Conservation (phyloP, 176 grass and related monocot species). For the Saccharum officinarum region DNA sequence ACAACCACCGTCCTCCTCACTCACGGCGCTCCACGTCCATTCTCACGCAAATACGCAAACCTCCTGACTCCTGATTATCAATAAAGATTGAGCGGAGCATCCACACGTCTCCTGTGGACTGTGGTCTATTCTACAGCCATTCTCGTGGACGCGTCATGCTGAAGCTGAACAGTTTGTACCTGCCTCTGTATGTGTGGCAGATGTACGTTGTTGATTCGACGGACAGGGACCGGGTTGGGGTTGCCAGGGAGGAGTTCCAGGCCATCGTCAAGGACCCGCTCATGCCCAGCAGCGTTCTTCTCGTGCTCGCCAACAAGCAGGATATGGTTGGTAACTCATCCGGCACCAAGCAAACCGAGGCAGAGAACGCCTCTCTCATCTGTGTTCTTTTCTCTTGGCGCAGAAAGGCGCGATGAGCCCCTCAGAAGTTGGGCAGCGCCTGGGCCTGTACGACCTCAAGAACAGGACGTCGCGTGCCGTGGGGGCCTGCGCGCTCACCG, state of each 20-base stretch:
- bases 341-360: background rate
- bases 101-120: background rate
- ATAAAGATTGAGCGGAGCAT: background rate
- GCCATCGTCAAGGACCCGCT: slow-evolving; percentile 32
- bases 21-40: background rate
- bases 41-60: background rate
- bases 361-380: background rate
- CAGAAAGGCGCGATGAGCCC: slow-evolving; percentile 32
- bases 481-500: slow-evolving; percentile 31
- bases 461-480: slow-evolving; percentile 22
- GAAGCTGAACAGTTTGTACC: background rate
- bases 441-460: slow-evolving; percentile 24
- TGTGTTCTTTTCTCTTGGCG: background rate
- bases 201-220: slow-evolving; percentile 40
- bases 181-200: background rate
- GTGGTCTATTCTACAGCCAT: background rate
- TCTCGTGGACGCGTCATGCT: background rate
- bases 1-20: background rate
- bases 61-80: too few species aligned
- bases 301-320: slow-evolving; percentile 48
- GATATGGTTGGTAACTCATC: background rate
- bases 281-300: slow-evolving; percentile 33
- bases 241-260: slow-evolving; percentile 31
- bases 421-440: slow-evolving; percentile 1
- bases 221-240: slow-evolving; percentile 29